Evolutionary conservation across 1,284 basidiomycete genomes (phyloP), one percentile per base, ranked within the genome.

Genomic region (Amylostereum chailletii): DNA sequence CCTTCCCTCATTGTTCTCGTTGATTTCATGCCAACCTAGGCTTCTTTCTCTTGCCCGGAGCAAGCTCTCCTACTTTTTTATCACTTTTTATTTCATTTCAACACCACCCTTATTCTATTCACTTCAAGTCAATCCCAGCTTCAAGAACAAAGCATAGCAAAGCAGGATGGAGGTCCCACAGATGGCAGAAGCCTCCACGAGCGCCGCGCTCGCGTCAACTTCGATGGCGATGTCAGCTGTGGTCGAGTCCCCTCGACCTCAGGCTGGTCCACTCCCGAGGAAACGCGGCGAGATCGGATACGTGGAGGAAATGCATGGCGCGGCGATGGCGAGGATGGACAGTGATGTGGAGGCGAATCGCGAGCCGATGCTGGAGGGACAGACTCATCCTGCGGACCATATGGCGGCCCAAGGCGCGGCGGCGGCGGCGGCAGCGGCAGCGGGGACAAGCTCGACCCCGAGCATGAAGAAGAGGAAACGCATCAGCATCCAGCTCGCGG

Each of bases 241-340:
- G 52, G 53, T 51, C 34, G 57, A 55, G 48, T 53, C 55, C 49
- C 49, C 53, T 33, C 62, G 71, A 56, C 68, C 66, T 49, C 71
- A 82, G 69, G 79, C 80, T 59, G 80, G 69, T 42, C 81, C 81
- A 47, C 65, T 84, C 58, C 82, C 82, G 45, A 63, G 60, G 44
- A 85, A 85, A 63, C 71, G 73, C 41, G 83, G 83, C 39, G 83
- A 84, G 60, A 77, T 86, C 50, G 83, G 82, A 26, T 86, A 68
- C 58, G 55, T 65, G 33, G 78, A 79, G 55, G 72, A 67, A 5
- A 49, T 68, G 30, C 64, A 71, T 50, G 60, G 49, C 32, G 59
- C 60, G 27, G 45, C 49, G 11, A 59, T 60, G 47, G 55, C 58
- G 47, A 55, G 45, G 51, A 48, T 49, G 47, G 29, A 36, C 10